Evolutionary conservation across 495 filamentous ascomycete genomes (phyloP).

Genomic region (Apiosordaria backusii): DNA sequence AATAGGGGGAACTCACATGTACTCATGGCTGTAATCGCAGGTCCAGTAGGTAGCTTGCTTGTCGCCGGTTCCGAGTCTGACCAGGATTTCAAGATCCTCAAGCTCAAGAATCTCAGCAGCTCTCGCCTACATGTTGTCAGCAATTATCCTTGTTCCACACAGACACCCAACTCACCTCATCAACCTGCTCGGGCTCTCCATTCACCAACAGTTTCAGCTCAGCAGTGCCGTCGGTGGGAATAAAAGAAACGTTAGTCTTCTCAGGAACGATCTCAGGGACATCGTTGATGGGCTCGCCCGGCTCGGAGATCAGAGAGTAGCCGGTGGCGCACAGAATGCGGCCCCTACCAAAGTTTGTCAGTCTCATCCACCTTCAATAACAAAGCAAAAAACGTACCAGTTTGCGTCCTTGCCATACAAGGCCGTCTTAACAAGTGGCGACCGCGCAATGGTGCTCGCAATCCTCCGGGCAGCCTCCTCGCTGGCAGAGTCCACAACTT

Average conservation of each 20-base stretch:
- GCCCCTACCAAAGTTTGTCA: constrained; percentile 44
- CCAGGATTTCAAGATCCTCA: constrained; percentile 79
- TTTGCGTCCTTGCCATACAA: constrained; percentile 97
- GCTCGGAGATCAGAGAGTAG: constrained; percentile 71
- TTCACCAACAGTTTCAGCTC: constrained; percentile 81
- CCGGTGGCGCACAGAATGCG: constrained; percentile 94
- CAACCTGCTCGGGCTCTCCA: constrained; percentile 89
- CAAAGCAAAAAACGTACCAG: constrained; percentile 50
- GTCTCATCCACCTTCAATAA: not conserved
- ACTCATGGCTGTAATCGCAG: constrained; percentile 98
- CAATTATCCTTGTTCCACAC: not conserved
- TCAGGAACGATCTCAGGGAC: constrained; percentile 68
- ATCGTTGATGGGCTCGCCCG: constrained; percentile 50
- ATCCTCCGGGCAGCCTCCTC: constrained; percentile 64
- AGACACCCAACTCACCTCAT: constrained; percentile 54
- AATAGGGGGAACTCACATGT: constrained; percentile 49
- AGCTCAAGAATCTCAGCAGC: constrained; percentile 82
- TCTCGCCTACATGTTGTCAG: constrained; percentile 41
- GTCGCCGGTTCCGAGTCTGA: constrained; percentile 65
- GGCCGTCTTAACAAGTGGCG: constrained; percentile 93
- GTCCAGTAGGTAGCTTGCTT: constrained; percentile 88
- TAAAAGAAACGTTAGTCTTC: constrained; percentile 86
- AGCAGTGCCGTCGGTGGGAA: constrained; percentile 76
- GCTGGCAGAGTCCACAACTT: constrained; percentile 68
- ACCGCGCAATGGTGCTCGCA: constrained; percentile 86